Base-by-base conservation (phyloP, 805 yeast genomes). In the Saturnispora silvae region DNA sequence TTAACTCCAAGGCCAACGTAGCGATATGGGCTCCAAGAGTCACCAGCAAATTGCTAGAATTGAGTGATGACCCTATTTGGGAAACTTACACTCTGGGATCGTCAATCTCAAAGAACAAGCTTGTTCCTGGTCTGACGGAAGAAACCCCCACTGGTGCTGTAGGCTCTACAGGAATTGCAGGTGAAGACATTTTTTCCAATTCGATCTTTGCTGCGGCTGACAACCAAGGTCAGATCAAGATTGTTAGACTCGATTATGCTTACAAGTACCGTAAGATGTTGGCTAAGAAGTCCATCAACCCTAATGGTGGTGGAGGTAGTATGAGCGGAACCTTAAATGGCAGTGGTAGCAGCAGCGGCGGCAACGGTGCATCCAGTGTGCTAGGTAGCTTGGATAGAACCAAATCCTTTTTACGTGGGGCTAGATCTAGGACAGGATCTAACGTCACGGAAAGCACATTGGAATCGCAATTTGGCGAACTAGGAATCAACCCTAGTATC, bases 161-260 rank as follows among this genome's bases (percentile, higher is more conserved):
- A 7, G 38, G 38, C 29, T 42, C 46, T 32, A 34, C 30, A 20
- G 38, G 40, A 5, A 5, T 14, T 5, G 32, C 27, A 6, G n/a
- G 11, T 14, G 65, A 67, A 5, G 63, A 66, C 33, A 56, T 49
- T 40, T 49, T 59, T 22, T 51, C 59, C 7, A 47, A 58, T 1
- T 49, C 60, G 1, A 77, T 85, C 31, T 71, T 85, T 13, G 77
- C 86, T 2, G 77, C 92, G 1, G 75, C 89, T 0, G 96, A 86
- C 56, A 72, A 71, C 39, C 57, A 63, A 17, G 96, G 96, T 0
- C 46, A 67, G 2, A 81, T 86, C 22, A 59, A 92, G 31, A 81
- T 86, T 0, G 82, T 81, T 53, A 65, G 96, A 50, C 79, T 83
- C 40, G 96, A 86, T 54, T 66, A 79, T 37, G 80, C 92, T 0